A percentile compares a stretch with the other conserved stretches of the same genome.
Conservation (phyloP, 768 basidiomycete genomes). For the Auriscalpium microsporum region DNA sequence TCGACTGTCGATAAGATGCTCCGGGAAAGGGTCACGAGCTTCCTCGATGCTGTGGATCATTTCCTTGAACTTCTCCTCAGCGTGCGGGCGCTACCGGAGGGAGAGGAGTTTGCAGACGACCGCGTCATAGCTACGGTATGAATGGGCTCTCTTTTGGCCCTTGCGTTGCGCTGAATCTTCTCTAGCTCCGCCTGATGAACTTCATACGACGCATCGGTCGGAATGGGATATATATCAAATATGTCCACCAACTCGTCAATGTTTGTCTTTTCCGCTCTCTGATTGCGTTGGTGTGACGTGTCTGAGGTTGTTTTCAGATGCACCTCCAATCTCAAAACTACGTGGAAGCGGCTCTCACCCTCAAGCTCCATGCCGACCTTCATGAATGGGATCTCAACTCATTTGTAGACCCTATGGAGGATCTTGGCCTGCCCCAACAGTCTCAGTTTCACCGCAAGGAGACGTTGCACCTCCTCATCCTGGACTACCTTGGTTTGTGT, state of each 20-base stretch:
- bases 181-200: slow-evolving; percentile 80
- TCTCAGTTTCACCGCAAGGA: slow-evolving; percentile 93
- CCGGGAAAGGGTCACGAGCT: slow-evolving; percentile 66
- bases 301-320: slow-evolving; percentile 41
- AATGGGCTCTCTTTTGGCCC: neutral
- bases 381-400: slow-evolving; percentile 83
- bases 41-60: slow-evolving; percentile 83
- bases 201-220: slow-evolving; percentile 88
- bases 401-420: slow-evolving; percentile 83
- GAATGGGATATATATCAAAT: slow-evolving; percentile 92
- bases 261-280: slow-evolving; percentile 29
- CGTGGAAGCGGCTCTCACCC: slow-evolving; percentile 86
- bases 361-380: slow-evolving; percentile 89
- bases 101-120: slow-evolving; percentile 92
- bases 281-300: neutral
- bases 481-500: slow-evolving; percentile 80
- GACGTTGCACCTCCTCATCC: slow-evolving; percentile 79
- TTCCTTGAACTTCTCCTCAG: slow-evolving; percentile 88
- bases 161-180: neutral
- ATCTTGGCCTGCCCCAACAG: slow-evolving; percentile 83
- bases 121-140: slow-evolving; percentile 82
- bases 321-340: slow-evolving; percentile 85
- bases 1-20: slow-evolving; percentile 74
- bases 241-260: slow-evolving; percentile 90
- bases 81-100: slow-evolving; percentile 82